Conservation (phyloP, 2,329 filamentous ascomycete genomes). For the Ampelomyces quisqualis region DNA sequence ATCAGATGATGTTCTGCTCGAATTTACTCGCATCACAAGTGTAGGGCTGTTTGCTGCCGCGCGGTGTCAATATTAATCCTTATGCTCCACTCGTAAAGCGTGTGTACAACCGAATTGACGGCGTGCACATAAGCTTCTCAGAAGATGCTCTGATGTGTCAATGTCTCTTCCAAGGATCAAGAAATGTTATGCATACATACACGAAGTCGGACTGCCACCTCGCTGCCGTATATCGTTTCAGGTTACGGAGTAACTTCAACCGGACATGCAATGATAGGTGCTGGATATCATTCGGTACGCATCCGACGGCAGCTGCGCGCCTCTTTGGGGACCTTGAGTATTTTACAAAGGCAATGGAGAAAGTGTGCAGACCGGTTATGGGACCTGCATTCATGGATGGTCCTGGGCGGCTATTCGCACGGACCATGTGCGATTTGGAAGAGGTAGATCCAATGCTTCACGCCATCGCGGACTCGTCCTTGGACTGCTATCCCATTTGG, state of each 20-base stretch:
- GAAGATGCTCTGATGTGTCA: no score
- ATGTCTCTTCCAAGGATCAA: no score
- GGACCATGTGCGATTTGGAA: conserved; percentile 6
- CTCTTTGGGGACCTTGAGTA: not conserved
- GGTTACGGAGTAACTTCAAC: not conserved
- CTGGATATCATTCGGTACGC: not conserved
- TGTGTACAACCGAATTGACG: no score
- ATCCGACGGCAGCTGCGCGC: not conserved
- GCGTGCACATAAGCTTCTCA: no score
- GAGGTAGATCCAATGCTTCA: conserved; percentile 16
- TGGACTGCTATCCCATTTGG: conserved; percentile 11
- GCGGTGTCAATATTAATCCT: no score
- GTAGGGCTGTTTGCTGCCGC: no score
- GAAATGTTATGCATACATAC: not conserved
- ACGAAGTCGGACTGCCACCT: no score
- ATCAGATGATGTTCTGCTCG: no score
- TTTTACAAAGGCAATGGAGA: not conserved
- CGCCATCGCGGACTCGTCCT: conserved; percentile 10
- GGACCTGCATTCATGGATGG: conserved; percentile 10
- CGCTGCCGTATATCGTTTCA: not conserved
- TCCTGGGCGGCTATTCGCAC: conserved; percentile 15
- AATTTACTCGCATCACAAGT: no score
- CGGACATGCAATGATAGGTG: conserved; percentile 3
- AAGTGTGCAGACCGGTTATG: conserved; percentile 10
- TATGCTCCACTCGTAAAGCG: no score